Percentiles rank a stretch among this genome's conserved stretches.
Evolutionary conservation across 805 yeast genomes (phyloP).

Genomic region (Pichia heedii): DNA sequence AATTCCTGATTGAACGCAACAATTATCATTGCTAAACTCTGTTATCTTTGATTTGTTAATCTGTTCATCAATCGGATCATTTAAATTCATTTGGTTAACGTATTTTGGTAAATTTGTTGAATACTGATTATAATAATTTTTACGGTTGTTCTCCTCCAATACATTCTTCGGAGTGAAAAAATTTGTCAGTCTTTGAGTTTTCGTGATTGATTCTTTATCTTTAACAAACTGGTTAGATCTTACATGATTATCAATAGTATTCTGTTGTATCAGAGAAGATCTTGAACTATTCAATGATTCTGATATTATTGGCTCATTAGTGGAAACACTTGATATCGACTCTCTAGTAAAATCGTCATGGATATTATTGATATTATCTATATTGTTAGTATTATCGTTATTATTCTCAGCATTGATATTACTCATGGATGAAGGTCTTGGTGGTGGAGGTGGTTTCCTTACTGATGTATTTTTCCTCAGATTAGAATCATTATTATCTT

Average conservation of each 20-base stretch:
- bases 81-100: background rate
- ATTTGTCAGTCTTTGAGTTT: slow-evolving; percentile 6
- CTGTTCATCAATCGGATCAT: background rate
- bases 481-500: background rate
- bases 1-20: too few relatives aligned
- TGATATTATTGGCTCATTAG: too few relatives aligned
- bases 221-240: too few relatives aligned
- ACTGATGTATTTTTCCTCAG: background rate
- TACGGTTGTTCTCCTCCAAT: background rate
- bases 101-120: background rate
- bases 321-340: background rate
- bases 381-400: background rate
- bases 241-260: background rate
- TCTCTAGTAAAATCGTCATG: too few relatives aligned
- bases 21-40: background rate
- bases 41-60: background rate
- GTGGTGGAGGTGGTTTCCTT: slow-evolving; percentile 15
- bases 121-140: background rate
- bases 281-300: too few relatives aligned
- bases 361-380: too few relatives aligned
- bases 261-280: background rate
- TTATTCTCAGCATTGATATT: background rate
- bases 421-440: background rate
- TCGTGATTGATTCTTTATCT: background rate
- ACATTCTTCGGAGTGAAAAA: background rate